Conservation (phyloP, 2,329 filamentous ascomycete species). For the Aspergillus puulaauensis region DNA sequence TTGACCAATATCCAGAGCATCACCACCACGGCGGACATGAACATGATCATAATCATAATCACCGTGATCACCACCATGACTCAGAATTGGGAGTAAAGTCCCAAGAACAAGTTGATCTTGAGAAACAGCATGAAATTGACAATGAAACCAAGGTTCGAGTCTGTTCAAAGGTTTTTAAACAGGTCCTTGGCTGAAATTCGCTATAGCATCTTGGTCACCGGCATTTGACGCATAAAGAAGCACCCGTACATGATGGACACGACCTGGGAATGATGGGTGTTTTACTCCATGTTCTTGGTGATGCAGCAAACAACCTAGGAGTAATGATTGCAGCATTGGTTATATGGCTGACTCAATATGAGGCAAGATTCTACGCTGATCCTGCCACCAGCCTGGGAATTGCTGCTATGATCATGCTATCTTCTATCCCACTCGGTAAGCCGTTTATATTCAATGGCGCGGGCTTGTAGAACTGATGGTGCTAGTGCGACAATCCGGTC, state of each 20-base stretch:
- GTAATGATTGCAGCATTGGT: slow-evolving; percentile 69
- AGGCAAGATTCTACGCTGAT: slow-evolving; percentile 68
- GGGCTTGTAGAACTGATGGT: neutral
- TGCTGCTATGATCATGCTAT: slow-evolving; percentile 68
- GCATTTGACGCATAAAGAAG: slow-evolving; percentile 20
- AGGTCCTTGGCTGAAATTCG: neutral
- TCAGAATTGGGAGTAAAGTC: neutral
- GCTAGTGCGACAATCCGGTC: slow-evolving; percentile 45
- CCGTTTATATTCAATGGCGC: neutral
- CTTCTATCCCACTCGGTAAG: slow-evolving; percentile 46
- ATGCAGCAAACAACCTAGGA: slow-evolving; percentile 73
- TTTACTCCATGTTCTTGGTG: slow-evolving; percentile 68
- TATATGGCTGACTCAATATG: slow-evolving; percentile 64
- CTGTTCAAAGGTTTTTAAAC: neutral
- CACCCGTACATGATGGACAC: slow-evolving; percentile 42
- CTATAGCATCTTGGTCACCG: slow-evolving; percentile 27
- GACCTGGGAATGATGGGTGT: slow-evolving; percentile 73
- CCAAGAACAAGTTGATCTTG: neutral
- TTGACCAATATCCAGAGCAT: slow-evolving; percentile 1
- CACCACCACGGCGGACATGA: slow-evolving; percentile 12
- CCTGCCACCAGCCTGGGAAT: slow-evolving; percentile 69
- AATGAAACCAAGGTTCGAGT: neutral
- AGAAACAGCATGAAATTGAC: neutral
- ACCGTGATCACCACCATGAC: neutral
- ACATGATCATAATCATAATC: slow-evolving; percentile 22